These are phyloP conservation scores for Hyparrhenia diplandra DNA, from an alignment of 176 grass and related monocot species.

Conservation along the genomic window DNA sequence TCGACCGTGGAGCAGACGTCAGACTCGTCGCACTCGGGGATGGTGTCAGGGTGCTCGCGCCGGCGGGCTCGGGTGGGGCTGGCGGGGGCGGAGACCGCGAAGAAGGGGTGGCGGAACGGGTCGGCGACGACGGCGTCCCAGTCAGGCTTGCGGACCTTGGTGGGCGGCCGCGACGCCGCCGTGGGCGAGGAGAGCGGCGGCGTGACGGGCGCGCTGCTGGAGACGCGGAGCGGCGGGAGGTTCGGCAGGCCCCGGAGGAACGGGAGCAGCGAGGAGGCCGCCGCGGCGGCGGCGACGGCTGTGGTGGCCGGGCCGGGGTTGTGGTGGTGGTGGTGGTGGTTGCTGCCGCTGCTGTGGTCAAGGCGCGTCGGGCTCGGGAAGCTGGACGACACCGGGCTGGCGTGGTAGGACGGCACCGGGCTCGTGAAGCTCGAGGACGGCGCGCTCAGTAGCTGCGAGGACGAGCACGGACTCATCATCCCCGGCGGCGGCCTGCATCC, in stretches of 20 bases:
- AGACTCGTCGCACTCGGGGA: conserved; percentile 92
- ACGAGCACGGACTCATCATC: conserved; percentile 75
- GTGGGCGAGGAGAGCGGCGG: conserved; percentile 92
- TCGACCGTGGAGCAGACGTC: conserved; percentile 67
- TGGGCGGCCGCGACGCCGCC: conserved; percentile 58
- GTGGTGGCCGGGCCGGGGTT: background rate
- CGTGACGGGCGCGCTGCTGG: conserved; percentile 83
- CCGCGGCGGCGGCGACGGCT: background rate
- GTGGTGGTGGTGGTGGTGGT: background rate
- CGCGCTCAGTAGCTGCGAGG: conserved; percentile 73
- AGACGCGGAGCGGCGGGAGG: conserved; percentile 86
- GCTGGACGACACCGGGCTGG: conserved; percentile 67
- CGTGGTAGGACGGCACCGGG: conserved; percentile 75
- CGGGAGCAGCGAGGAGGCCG: conserved; percentile 48
- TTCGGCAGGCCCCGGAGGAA: conserved; percentile 71
- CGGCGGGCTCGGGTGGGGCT: conserved; percentile 62
- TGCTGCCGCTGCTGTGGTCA: background rate
- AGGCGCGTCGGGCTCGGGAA: conserved; percentile 70
- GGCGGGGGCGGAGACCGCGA: conserved; percentile 68
- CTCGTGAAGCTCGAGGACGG: conserved; percentile 65
- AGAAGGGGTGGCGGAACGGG: conserved; percentile 71
- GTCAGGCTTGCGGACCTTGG: conserved; percentile 60
- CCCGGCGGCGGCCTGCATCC: conserved; percentile 54
- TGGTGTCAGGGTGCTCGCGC: conserved; percentile 64
- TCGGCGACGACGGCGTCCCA: conserved; percentile 52